These are phyloP conservation scores for Mallotus repandus DNA, from an alignment of 441 rosid species.

Conservation along the genomic window DNA sequence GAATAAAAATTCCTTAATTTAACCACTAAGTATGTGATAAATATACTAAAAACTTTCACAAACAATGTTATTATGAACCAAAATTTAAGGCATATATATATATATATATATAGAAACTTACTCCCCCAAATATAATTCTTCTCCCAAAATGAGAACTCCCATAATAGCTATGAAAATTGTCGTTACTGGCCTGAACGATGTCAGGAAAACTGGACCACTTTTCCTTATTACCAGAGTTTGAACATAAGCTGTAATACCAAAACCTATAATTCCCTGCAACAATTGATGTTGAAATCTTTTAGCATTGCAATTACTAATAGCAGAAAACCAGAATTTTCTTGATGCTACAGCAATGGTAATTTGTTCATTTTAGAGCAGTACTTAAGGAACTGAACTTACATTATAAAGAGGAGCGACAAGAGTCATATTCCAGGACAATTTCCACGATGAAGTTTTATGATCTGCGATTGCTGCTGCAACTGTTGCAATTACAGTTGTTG, in stretches of 20 bases:
- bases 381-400: neutral
- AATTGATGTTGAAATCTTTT: neutral
- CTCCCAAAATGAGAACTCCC: conserved; percentile 2
- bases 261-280: conserved; percentile 1
- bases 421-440: conserved; percentile 6
- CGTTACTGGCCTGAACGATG: conserved; percentile 6
- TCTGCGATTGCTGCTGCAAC: neutral
- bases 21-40: too few relatives aligned
- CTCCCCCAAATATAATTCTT: conserved; percentile 11
- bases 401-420: conserved; percentile 8
- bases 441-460: neutral
- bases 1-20: too few relatives aligned
- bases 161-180: conserved; percentile 5
- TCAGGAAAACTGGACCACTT: conserved; percentile 19
- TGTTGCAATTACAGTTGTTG: neutral
- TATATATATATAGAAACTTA: neutral
- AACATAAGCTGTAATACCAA: conserved; percentile 5
- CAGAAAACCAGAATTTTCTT: neutral
- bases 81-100: too few relatives aligned
- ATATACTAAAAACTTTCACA: too few relatives aligned
- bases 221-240: too few relatives aligned
- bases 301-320: too few relatives aligned
- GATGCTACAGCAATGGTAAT: too few relatives aligned
- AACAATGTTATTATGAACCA: too few relatives aligned
- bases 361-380: too few relatives aligned